Conservation (phyloP, 805 yeast species). For the Zygosaccharomyces bisporus region DNA sequence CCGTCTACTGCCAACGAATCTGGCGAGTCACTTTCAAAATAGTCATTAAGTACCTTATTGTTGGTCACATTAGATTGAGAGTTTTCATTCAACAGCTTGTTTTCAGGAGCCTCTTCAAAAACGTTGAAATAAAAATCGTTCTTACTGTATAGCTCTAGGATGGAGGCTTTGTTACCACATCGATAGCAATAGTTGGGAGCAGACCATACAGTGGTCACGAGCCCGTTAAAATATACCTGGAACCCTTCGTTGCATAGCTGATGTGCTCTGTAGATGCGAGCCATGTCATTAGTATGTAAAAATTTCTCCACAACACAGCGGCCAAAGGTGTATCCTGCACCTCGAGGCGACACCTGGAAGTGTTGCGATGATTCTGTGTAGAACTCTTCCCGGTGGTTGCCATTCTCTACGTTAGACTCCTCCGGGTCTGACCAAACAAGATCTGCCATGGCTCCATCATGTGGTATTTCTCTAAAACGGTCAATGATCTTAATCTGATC, state of each 20-base stretch:
- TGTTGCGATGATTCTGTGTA: conserved; percentile 40
- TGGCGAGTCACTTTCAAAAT: conserved; percentile 19
- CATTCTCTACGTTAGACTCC: conserved; percentile 46
- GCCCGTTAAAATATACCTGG: conserved; percentile 84
- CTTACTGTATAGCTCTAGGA: conserved; percentile 74
- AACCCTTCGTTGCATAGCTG: conserved; percentile 96
- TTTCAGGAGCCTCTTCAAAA: conserved; percentile 96
- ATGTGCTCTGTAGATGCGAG: conserved; percentile 87
- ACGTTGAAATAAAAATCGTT: conserved; percentile 78
- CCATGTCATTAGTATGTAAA: conserved; percentile 69
- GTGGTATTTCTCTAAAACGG: conserved; percentile 92
- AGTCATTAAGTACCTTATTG: conserved; percentile 19
- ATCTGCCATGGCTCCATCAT: conserved; percentile 99
- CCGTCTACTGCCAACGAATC: conserved; percentile 11
- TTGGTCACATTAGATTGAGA: conserved; percentile 15
- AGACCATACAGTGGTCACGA: conserved; percentile 95
- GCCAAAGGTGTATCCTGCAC: conserved; percentile 98
- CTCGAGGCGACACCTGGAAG: conserved; percentile 87
- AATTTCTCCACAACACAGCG: conserved; percentile 85
- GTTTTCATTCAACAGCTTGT: conserved; percentile 44
- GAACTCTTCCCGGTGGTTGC: conserved; percentile 33
- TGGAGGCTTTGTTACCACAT: conserved; percentile 97
- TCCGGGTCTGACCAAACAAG: conserved; percentile 99
- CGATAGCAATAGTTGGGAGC: conserved; percentile 98
- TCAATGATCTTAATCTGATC: conserved; percentile 91